Conservation (phyloP, 257 asterid species). For the Plectranthus barbatus region DNA sequence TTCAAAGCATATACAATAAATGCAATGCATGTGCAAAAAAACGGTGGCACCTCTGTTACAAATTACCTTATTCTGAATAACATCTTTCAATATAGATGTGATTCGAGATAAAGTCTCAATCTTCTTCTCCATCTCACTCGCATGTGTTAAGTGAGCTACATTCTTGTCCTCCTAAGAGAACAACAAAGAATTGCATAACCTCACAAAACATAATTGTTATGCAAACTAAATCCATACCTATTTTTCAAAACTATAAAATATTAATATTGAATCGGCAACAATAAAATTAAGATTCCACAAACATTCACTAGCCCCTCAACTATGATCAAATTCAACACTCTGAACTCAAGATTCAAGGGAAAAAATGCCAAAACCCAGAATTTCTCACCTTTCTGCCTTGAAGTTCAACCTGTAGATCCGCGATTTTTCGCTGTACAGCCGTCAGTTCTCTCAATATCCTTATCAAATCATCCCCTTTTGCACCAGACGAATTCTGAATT, state of each 20-base stretch:
- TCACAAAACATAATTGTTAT: neutral
- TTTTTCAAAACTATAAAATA: neutral
- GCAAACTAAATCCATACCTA: conserved; percentile 1
- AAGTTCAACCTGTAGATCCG: conserved; percentile 97
- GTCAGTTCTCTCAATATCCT: conserved; percentile 88
- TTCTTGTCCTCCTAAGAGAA: conserved; percentile 77
- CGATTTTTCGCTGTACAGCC: conserved; percentile 79
- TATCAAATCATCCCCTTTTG: conserved; percentile 80
- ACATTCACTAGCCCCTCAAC: neutral
- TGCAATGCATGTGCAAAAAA: neutral
- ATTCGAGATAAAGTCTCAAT: conserved; percentile 80
- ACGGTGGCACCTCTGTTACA: conserved; percentile 2
- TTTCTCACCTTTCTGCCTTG: conserved; percentile 88
- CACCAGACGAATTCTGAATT: conserved; percentile 51
- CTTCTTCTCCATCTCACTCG: conserved; percentile 93
- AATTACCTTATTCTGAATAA: conserved; percentile 84
- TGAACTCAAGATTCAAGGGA: conserved; percentile 1
- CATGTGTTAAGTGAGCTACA: conserved; percentile 93
- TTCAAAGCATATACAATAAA: neutral
- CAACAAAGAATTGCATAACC: conserved; percentile 20
- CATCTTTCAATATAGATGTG: conserved; percentile 85
- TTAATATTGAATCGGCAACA: conserved; percentile 2
- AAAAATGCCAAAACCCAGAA: conserved; percentile 1
- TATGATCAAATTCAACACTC: neutral
- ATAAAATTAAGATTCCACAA: neutral